Base-by-base conservation (phyloP, 2,329 filamentous ascomycete genomes). In the Exophiala oligosperma region DNA sequence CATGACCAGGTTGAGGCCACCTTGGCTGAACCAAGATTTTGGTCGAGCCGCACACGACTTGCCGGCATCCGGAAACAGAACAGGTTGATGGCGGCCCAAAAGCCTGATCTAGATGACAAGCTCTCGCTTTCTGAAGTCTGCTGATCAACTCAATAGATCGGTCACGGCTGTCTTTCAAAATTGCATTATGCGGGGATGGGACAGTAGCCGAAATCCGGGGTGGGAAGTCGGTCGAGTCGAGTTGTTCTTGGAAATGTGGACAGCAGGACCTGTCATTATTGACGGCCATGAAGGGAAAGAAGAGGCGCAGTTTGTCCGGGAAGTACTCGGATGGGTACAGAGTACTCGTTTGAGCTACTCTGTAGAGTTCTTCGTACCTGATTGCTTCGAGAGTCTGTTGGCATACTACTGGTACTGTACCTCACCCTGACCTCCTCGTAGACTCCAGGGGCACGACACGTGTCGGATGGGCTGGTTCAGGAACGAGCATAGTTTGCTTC, bases 131-230 rank as follows among this genome's bases (percentile, higher is more conserved):
- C 21, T 41, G 35, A 35, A 40, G 52, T 49, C 54, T 55, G 56
- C 47, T 56, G 56, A 60, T 60, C 54, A 41, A 48, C 29, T 17
- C 17, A 46, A 51, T 35, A 49, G 6, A n/a, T 17, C 40, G 6
- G 37, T 4, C 40, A 43, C 40, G 17, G 40, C 5, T 46, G 26
- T 43, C 4, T n/a, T 32, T 17, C 24, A 21, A 4, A 38, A 40
- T 55, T 49, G n/a, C 17, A 43, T n/a, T 23, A 43, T 59, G 59
- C 59, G 59, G 59, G 57, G 59, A 52, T 44, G 43, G n/a, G 40
- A 43, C 40, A 43, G 21, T 23, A 21, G 35, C 49, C 48, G 52
- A 49, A 55, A 57, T 60, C 60, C 40, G 60, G 60, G 60, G 32
- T 35, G 7, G 9, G 11, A 17, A 17, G 17, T 17, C 17, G 17